These are phyloP conservation scores for Trichoderma aggressivum DNA, from an alignment of 2,329 filamentous ascomycete species.

Conservation along the genomic window DNA sequence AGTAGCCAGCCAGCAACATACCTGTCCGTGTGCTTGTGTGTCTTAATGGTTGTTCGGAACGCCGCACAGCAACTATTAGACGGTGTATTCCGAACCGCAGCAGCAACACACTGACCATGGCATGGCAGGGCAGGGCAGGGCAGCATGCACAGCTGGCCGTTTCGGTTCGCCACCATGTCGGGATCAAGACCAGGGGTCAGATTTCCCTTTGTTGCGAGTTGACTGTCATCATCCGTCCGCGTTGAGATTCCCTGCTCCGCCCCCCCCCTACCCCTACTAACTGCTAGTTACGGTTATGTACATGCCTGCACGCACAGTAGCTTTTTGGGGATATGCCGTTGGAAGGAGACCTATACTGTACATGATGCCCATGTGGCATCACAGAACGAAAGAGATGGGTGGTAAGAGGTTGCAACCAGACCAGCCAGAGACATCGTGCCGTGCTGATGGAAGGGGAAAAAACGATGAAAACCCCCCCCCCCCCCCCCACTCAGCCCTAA, in stretches of 20 bases:
- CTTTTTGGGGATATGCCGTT: not conserved
- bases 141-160: not conserved
- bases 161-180: not conserved
- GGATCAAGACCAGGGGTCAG: not conserved
- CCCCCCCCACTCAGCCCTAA: conserved; percentile 7
- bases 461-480: not conserved
- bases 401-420: not conserved
- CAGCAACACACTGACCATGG: not conserved
- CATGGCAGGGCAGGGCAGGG: too few relatives aligned
- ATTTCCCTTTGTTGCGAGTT: not conserved
- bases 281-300: not conserved
- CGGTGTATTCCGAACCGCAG: not conserved
- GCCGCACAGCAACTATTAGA: not conserved
- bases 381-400: not conserved
- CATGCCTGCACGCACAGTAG: not conserved
- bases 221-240: not conserved
- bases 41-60: not conserved
- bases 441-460: not conserved
- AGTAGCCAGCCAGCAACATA: not conserved
- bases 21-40: not conserved
- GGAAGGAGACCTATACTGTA: not conserved
- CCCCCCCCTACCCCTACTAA: not conserved
- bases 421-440: not conserved
- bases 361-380: not conserved
- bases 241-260: not conserved